Evolutionary conservation across 2,329 filamentous ascomycete species (phyloP), one percentile per base, ranked within the genome.

Genomic region (Ceratocystis diversiconidia): DNA sequence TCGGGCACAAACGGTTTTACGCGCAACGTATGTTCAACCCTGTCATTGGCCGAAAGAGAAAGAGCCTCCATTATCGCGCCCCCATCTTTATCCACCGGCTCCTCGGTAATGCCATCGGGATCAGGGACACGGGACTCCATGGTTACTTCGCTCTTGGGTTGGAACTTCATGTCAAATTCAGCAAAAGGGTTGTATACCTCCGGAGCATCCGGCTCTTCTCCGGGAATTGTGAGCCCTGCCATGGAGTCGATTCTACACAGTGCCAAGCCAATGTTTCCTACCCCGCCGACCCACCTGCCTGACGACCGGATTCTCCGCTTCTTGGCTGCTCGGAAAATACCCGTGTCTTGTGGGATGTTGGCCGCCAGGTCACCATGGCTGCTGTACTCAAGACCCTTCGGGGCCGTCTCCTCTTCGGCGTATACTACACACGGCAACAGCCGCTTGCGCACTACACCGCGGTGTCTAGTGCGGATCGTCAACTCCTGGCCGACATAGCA

Each of bases 401-500:
- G 71, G n/a, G 66, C 65, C 7, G 57, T 15, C 30, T 43, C n/a
- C 72, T 75, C 73, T 6, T 60, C 52, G 22, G 73, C 76, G 73
- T 92, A 94, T 17, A 96, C 72, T 69, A 87, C 76, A 43, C 92
- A 85, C 0, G 94, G 94, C 63, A 99, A 74, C 62, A 97, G 84
- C 62, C 94, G 82, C 79, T 96, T 96, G 68, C 94, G 82, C 50
- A 99, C 90, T 17, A 99, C 90, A 25, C 94, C 94, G 12, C 88
- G 92, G 75, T 99, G 94, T 73, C 92, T 88, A 1, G 94, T 99
- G 52, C 94, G 87, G 69, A 97, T 96, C 1, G 94, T 97, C 69
- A 99, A 81, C 75, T 99, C 94, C 76, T 99, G 94, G 0, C 94
- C 94, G 6, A 97, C 85, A 75, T 99, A 99, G 76, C 94, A 99